Evolutionary conservation across 371 early-diverging fungal species (phyloP).

Genomic region (Cokeromyces recurvatus): DNA sequence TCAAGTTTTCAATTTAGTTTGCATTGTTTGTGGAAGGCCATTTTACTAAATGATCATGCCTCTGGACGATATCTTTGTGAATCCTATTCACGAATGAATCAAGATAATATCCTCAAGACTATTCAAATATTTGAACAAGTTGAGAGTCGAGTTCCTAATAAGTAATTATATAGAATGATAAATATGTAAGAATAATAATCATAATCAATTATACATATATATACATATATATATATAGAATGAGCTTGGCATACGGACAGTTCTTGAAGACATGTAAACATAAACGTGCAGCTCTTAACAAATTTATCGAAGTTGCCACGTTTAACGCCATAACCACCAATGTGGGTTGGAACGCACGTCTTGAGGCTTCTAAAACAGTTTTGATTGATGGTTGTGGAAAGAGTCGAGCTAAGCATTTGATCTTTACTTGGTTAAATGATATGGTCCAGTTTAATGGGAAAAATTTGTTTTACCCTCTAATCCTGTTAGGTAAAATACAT

Average conservation of each 20-base stretch:
- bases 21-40: constrained; percentile 16
- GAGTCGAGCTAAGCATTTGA: constrained; percentile 3
- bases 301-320: constrained; percentile 9
- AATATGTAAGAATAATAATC: no score
- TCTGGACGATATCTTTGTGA: constrained; percentile 13
- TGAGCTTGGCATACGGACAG: constrained; percentile 13
- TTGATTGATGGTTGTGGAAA: constrained; percentile 10
- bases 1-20: no score
- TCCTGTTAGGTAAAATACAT: constrained; percentile 14
- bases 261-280: constrained; percentile 8
- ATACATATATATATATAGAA: no score
- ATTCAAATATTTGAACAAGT: constrained; percentile 6
- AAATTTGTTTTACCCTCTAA: constrained; percentile 4
- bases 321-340: constrained; percentile 1
- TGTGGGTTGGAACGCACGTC: constrained; percentile 8
- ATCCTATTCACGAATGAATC: constrained; percentile 2
- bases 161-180: constrained; percentile 11
- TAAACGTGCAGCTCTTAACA: constrained; percentile 5
- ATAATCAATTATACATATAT: no score
- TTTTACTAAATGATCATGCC: constrained; percentile 10
- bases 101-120: constrained; percentile 6
- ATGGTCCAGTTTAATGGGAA: constrained; percentile 10
- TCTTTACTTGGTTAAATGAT: constrained; percentile 8
- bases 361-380: constrained; percentile 15
- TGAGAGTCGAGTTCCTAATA: constrained; percentile 5